These are phyloP conservation scores for Verbena officinalis DNA, from an alignment of 257 asterid species.

Conservation along the genomic window DNA sequence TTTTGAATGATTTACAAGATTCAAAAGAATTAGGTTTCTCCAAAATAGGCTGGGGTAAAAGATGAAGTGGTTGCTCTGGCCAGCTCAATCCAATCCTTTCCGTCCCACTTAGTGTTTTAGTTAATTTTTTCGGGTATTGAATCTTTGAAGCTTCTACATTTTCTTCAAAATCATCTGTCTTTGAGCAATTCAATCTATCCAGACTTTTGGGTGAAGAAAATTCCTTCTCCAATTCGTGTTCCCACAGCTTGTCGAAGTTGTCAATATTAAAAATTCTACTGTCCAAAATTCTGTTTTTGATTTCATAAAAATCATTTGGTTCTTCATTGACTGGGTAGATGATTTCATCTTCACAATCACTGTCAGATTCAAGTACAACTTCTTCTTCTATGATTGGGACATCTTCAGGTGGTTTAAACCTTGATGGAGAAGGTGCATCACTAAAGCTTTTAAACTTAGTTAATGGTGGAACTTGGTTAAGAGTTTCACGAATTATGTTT, in stretches of 20 bases:
- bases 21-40: slow-evolving; percentile 60
- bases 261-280: slow-evolving; percentile 26
- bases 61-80: slow-evolving; percentile 89
- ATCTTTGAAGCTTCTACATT: slow-evolving; percentile 35
- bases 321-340: slow-evolving; percentile 71
- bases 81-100: slow-evolving; percentile 89
- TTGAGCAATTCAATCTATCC: slow-evolving; percentile 57
- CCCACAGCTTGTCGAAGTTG: slow-evolving; percentile 28
- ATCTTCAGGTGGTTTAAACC: slow-evolving; percentile 75
- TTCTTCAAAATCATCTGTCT: slow-evolving; percentile 48
- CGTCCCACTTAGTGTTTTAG: slow-evolving; percentile 61
- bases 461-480: slow-evolving; percentile 58
- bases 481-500: slow-evolving; percentile 78
- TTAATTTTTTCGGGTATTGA: slow-evolving; percentile 43
- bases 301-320: slow-evolving; percentile 35
- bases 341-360: slow-evolving; percentile 80
- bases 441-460: slow-evolving; percentile 79
- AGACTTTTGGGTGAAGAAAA: slow-evolving; percentile 53
- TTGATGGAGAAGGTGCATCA: slow-evolving; percentile 88
- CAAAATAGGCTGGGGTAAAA: slow-evolving; percentile 55
- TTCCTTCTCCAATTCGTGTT: slow-evolving; percentile 41
- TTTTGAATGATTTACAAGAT: slow-evolving; percentile 50
- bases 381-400: slow-evolving; percentile 66
- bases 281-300: slow-evolving; percentile 27
- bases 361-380: slow-evolving; percentile 63